Conservation (phyloP, 495 filamentous ascomycete genomes). For the Mytilinidion resinicola region DNA sequence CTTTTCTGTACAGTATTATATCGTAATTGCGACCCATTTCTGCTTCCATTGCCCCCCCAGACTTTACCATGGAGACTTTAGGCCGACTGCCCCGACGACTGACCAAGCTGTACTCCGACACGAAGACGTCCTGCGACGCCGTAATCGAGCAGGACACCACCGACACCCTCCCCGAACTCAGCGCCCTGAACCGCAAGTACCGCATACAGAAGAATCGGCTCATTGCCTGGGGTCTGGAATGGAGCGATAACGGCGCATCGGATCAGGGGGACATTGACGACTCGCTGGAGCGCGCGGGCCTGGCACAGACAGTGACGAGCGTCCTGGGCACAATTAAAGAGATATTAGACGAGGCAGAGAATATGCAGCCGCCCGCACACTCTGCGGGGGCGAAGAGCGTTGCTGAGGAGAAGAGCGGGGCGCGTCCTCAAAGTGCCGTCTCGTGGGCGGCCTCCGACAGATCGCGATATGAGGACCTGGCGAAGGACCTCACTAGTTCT, state of each 20-base stretch:
- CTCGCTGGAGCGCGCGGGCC: slow-evolving; percentile 71
- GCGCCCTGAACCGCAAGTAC: slow-evolving; percentile 51
- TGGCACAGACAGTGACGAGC: slow-evolving; percentile 79
- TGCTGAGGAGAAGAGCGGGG: slow-evolving; percentile 28
- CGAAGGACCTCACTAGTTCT: slow-evolving; percentile 71
- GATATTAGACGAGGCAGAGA: slow-evolving; percentile 77
- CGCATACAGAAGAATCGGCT: slow-evolving; percentile 68
- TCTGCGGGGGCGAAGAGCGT: slow-evolving; percentile 5
- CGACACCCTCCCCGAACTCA: slow-evolving; percentile 49
- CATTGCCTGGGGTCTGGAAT: slow-evolving; percentile 84
- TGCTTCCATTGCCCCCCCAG: neutral
- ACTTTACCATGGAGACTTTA: slow-evolving; percentile 18
- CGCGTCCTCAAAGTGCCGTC: slow-evolving; percentile 20
- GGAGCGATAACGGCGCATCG: slow-evolving; percentile 65
- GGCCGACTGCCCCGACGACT: slow-evolving; percentile 55
- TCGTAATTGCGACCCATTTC: neutral
- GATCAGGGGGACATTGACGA: slow-evolving; percentile 79
- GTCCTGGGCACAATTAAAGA: slow-evolving; percentile 87
- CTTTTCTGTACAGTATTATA: neutral
- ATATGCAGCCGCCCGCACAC: slow-evolving; percentile 46
- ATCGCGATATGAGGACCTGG: slow-evolving; percentile 58
- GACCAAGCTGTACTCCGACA: slow-evolving; percentile 86
- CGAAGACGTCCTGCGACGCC: slow-evolving; percentile 80
- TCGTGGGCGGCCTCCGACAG: slow-evolving; percentile 53
- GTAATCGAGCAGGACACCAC: slow-evolving; percentile 63